phyloP scores from a whole-genome alignment of 768 basidiomycete species.

The Boletus rubescentipes region DNA sequence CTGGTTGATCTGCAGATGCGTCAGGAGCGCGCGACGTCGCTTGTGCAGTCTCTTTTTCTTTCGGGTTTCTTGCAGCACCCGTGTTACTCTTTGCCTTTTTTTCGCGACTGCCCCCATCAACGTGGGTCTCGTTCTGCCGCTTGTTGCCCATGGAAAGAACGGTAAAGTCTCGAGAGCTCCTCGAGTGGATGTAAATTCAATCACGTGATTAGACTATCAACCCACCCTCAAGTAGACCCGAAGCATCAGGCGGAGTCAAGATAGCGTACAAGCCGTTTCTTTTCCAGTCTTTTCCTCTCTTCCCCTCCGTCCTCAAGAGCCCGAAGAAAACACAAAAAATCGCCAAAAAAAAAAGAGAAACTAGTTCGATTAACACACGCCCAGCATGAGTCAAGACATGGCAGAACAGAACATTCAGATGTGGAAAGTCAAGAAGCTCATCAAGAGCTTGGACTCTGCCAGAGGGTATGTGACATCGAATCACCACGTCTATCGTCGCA shows the following conservation, averaged over 20 bases:
- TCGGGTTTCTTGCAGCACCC: conserved; percentile 1
- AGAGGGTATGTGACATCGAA: conserved; percentile 34
- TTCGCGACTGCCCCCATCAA: background rate
- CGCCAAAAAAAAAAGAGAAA: conserved; percentile 7
- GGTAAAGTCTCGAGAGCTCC: no score
- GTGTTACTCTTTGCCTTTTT: conserved; percentile 19
- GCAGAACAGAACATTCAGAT: conserved; percentile 97
- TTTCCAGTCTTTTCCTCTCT: background rate
- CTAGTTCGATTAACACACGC: conserved; percentile 19
- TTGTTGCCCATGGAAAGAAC: conserved; percentile 22
- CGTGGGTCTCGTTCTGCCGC: conserved; percentile 19
- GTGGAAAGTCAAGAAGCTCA: conserved; percentile 99
- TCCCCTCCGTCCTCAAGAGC: conserved; percentile 15
- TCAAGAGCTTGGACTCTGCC: conserved; percentile 94
- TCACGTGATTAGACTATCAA: conserved; percentile 12
- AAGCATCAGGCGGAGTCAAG: background rate
- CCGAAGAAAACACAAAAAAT: conserved; percentile 8
- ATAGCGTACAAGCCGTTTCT: background rate
- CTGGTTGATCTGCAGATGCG: background rate
- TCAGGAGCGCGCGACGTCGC: background rate
- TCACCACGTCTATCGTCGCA: background rate
- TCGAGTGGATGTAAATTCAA: background rate
- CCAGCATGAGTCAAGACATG: conserved; percentile 76
- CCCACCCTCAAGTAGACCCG: conserved; percentile 25
- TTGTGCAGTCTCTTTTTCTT: background rate